phyloP scores from a whole-genome alignment of 192 early-diverging fungal species.

The Kappamyces sp. region DNA sequence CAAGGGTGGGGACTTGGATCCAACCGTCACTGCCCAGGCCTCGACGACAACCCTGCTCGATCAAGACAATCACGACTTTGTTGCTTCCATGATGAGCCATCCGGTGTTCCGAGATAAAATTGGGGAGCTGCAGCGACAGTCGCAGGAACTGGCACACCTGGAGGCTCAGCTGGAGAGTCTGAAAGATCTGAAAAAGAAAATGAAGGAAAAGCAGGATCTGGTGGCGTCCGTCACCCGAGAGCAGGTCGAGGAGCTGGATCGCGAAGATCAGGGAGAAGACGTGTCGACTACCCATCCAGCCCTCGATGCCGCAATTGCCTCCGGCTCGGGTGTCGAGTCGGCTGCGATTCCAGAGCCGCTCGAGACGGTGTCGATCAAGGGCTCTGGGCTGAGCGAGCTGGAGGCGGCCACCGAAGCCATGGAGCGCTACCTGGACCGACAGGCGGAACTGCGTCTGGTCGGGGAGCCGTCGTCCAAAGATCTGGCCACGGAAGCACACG shows the following conservation, averaged over 20 bases:
- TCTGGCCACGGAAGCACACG: too few species aligned
- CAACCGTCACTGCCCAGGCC: neutral
- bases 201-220: constrained; percentile 17
- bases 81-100: neutral
- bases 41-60: constrained; percentile 5
- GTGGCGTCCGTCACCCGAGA: neutral
- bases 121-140: neutral
- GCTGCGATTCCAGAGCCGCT: too few species aligned
- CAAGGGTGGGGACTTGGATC: too few species aligned
- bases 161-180: constrained; percentile 10
- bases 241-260: constrained; percentile 1
- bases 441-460: too few species aligned
- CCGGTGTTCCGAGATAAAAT: constrained; percentile 1
- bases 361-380: too few species aligned
- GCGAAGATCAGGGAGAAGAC: constrained; percentile 3
- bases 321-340: too few species aligned
- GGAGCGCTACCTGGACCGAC: too few species aligned
- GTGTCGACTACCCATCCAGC: neutral
- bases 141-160: constrained; percentile 3
- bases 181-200: constrained; percentile 11
- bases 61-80: neutral
- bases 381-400: too few species aligned
- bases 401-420: too few species aligned
- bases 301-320: too few species aligned
- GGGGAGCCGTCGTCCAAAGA: too few species aligned